phyloP scores from a whole-genome alignment of 2,329 filamentous ascomycete genomes.

The Xylaria sp. region DNA sequence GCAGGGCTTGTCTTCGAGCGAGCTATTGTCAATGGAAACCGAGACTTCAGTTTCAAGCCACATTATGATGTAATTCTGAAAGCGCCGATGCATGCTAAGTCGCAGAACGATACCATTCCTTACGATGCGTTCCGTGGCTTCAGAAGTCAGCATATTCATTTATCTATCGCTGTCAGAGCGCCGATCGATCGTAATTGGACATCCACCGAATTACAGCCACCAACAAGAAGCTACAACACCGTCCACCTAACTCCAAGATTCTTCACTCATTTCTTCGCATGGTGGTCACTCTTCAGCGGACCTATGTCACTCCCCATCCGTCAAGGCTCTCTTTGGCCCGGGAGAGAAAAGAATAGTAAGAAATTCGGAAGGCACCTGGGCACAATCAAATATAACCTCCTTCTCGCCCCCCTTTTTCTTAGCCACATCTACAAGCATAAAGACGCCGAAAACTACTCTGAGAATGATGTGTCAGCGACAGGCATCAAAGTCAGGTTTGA shows the following conservation, averaged over 20 bases:
- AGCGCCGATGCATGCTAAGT: slow-evolving; percentile 78
- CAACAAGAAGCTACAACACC: slow-evolving; percentile 88
- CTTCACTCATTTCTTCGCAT: slow-evolving; percentile 97
- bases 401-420: slow-evolving; percentile 91
- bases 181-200: slow-evolving; percentile 90
- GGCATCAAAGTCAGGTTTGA: slow-evolving; percentile 96
- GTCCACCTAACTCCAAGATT: slow-evolving; percentile 94
- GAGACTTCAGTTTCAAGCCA: slow-evolving; percentile 89
- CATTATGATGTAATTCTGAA: slow-evolving; percentile 93
- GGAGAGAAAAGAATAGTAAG: slow-evolving; percentile 95
- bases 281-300: slow-evolving; percentile 97
- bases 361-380: slow-evolving; percentile 97
- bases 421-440: slow-evolving; percentile 99
- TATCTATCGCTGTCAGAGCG: slow-evolving; percentile 90
- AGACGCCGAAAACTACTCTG: slow-evolving; percentile 85
- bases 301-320: slow-evolving; percentile 94
- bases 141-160: slow-evolving; percentile 93
- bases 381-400: slow-evolving; percentile 97
- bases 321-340: slow-evolving; percentile 91
- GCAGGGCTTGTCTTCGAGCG: slow-evolving; percentile 92
- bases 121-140: slow-evolving; percentile 99
- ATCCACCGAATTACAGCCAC: slow-evolving; percentile 77
- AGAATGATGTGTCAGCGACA: slow-evolving; percentile 84
- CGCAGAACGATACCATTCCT: slow-evolving; percentile 61
- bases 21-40: slow-evolving; percentile 75